Evolutionary conservation across 768 basidiomycete genomes (phyloP), one percentile per base, ranked within the genome.

Genomic region (Trametes coccinea): DNA sequence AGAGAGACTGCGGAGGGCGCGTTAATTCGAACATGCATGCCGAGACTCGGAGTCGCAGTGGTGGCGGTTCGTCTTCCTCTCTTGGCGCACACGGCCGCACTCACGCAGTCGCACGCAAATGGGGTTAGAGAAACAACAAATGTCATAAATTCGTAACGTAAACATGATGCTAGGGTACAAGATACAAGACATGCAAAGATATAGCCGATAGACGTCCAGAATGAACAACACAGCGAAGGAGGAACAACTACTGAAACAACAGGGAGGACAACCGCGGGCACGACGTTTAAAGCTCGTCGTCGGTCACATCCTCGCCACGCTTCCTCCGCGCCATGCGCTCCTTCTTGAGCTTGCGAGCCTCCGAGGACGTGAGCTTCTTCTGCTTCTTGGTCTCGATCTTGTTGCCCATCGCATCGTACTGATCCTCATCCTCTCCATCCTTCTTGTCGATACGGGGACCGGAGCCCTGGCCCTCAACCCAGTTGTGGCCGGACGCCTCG

Each of bases 321-420:
- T 95, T 95, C 74, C 85, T 88, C 76, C 89, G 81, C 67, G 90
- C 92, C 76, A 96, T 92, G 59, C 95, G 92, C 66, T 95, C 95
- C 87, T 98, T 98, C 93, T 97, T 98, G 68, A 81, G 77, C 65
- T 98, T 98, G 62, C 96, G 87, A 54, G 84, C 83, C 74, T 98
- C 96, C 31, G 82, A 73, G 30, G 95, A 79, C 11, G 88, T 88
- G 65, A 93, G 68, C 82, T 96, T 96, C 85, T 93, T 95, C 70
- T 74, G 69, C 85, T 96, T 95, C 79, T 87, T 91, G 67, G 44
- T 75, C 64, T 92, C 91, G 66, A 95, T 79, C 87, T 95, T 95
- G 90, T 98, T 98, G 62, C 96, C 96, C 91, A 99, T 92, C 27
- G 97, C 97, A 74, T 99, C 97, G 73, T 91, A 98, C 70, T 84